Percentiles rank a stretch among this genome's conserved stretches.
phyloP scores from a whole-genome alignment of 495 filamentous ascomycete species.

The Darksidea phi region DNA sequence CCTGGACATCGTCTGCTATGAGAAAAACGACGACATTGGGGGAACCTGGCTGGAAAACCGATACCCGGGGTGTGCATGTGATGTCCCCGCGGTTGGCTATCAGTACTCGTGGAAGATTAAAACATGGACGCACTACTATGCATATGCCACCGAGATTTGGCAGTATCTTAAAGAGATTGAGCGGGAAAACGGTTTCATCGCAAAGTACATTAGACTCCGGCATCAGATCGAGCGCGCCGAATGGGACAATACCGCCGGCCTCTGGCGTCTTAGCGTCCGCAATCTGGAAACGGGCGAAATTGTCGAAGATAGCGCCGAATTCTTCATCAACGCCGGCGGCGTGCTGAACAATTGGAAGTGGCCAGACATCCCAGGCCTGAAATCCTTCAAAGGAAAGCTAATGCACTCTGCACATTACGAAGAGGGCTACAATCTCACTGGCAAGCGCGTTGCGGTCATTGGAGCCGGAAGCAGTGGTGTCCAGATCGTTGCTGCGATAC shows the following conservation, averaged over 20 bases:
- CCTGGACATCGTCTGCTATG: constrained; percentile 46
- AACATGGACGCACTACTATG: constrained; percentile 48
- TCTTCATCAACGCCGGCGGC: constrained; percentile 47
- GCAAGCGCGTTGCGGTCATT: constrained; percentile 45
- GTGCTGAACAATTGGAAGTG: constrained; percentile 46
- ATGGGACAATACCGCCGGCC: constrained; percentile 39
- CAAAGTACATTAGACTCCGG: constrained; percentile 42
- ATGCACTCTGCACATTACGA: constrained; percentile 47
- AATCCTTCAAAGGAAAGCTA: constrained; percentile 42
- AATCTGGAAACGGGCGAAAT: constrained; percentile 38
- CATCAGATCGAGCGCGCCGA: constrained; percentile 39
- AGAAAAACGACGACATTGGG: constrained; percentile 50
- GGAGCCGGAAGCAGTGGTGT: constrained; percentile 43
- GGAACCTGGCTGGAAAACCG: constrained; percentile 48
- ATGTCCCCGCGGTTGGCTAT: constrained; percentile 44
- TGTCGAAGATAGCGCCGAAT: constrained; percentile 40
- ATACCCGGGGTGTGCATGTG: constrained; percentile 44
- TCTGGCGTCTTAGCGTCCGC: constrained; percentile 41
- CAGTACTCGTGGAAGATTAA: constrained; percentile 45
- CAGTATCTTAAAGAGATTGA: constrained; percentile 49
- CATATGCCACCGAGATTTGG: constrained; percentile 46
- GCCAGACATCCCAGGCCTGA: constrained; percentile 41
- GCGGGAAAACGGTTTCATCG: constrained; percentile 44
- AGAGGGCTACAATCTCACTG: constrained; percentile 39
- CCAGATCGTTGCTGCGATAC: constrained; percentile 43